Conservation (phyloP, 2,329 filamentous ascomycete species). For the Lizonia empirigonia region DNA sequence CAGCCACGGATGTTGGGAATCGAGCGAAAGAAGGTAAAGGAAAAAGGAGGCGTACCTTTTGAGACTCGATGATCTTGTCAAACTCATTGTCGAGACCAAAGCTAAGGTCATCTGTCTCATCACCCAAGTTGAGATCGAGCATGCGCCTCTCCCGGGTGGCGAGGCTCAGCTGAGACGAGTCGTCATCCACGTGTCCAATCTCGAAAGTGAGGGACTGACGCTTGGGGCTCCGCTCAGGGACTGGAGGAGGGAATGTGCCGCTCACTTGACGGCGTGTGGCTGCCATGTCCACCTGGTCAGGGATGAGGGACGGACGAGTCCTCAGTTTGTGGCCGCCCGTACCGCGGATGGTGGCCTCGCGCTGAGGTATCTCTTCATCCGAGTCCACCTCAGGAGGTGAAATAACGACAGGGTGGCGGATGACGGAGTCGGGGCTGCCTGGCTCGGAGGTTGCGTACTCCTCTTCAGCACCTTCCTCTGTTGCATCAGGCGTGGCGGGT, state of each 20-base stretch:
- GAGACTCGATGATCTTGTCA: constrained; percentile 89
- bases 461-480: constrained; percentile 53
- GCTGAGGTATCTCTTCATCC: constrained; percentile 75
- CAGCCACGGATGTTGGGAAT: constrained; percentile 36
- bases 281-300: constrained; percentile 84
- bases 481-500: constrained; percentile 59
- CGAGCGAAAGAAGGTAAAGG: constrained; percentile 42
- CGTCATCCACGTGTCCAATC: constrained; percentile 42
- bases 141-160: constrained; percentile 54
- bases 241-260: constrained; percentile 63
- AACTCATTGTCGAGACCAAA: constrained; percentile 91
- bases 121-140: constrained; percentile 79
- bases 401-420: constrained; percentile 69
- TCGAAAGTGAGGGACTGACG: constrained; percentile 46
- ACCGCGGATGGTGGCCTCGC: constrained; percentile 85
- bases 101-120: constrained; percentile 72
- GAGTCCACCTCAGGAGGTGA: constrained; percentile 52
- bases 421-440: constrained; percentile 86
- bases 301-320: constrained; percentile 85
- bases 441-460: constrained; percentile 61
- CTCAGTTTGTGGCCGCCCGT: constrained; percentile 80
- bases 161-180: constrained; percentile 36
- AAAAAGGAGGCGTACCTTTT: constrained; percentile 78
- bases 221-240: constrained; percentile 47
- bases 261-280: constrained; percentile 85